phyloP scores from a whole-genome alignment of 495 filamentous ascomycete species.

The Barbatosphaeria neglecta region DNA sequence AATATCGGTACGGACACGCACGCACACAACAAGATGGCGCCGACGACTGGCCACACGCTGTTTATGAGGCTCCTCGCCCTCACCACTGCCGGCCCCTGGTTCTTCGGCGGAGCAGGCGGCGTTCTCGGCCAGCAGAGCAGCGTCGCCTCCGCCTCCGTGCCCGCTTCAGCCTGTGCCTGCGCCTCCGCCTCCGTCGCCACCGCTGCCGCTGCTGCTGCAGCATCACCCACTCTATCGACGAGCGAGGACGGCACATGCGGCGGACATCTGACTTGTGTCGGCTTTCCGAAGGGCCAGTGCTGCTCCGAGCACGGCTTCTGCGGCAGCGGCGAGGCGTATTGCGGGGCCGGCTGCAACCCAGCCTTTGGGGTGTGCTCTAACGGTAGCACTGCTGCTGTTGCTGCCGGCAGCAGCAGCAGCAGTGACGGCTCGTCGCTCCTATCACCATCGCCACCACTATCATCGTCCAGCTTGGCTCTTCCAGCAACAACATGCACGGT shows the following conservation, averaged over 20 bases:
- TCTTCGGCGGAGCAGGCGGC: no score
- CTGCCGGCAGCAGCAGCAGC: neutral
- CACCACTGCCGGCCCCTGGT: no score
- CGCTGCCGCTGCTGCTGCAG: neutral
- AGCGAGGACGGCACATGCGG: neutral
- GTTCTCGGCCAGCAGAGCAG: no score
- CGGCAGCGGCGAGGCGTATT: neutral
- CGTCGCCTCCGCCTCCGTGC: no score
- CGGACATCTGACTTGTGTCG: neutral
- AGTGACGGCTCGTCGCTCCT: no score
- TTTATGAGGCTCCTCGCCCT: no score
- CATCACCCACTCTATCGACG: neutral
- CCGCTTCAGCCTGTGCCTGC: no score
- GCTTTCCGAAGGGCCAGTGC: neutral
- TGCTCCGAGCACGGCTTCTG: slow-evolving; percentile 1
- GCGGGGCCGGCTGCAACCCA: neutral
- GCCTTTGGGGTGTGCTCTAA: neutral
- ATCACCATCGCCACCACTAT: neutral
- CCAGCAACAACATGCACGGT: neutral
- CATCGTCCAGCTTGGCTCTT: neutral
- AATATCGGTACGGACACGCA: no score
- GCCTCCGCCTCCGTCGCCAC: no score
- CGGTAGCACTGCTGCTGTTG: no score
- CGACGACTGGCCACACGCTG: no score
- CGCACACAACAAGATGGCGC: no score